Evolutionary conservation across 2,329 filamentous ascomycete species (phyloP).

Genomic region (Reticulascus tulasneorum): DNA sequence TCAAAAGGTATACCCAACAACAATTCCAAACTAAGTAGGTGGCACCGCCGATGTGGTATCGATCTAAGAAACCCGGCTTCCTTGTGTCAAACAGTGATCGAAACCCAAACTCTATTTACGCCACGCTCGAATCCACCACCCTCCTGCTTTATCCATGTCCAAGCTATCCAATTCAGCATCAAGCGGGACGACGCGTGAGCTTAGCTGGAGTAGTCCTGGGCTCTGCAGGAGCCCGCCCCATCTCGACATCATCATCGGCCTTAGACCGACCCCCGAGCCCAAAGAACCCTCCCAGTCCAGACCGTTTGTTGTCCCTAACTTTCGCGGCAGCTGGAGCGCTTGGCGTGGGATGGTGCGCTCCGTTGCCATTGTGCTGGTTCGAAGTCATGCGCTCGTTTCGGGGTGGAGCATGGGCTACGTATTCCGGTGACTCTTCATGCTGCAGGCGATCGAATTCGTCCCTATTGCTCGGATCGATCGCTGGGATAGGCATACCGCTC

Average conservation of each 20-base stretch:
- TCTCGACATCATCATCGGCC: conserved; percentile 9
- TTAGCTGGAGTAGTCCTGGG: conserved; percentile 2
- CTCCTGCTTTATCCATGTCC: too few species aligned
- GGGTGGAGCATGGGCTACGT: conserved; percentile 8
- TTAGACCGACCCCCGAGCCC: conserved; percentile 10
- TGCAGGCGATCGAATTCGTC: conserved; percentile 42
- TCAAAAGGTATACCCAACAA: too few species aligned
- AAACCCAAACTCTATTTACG: too few species aligned
- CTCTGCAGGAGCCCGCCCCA: conserved; percentile 1
- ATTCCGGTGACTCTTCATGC: conserved; percentile 9
- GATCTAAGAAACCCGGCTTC: too few species aligned
- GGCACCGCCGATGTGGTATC: too few species aligned
- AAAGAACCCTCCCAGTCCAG: conserved; percentile 8
- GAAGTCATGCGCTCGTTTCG: conserved; percentile 13
- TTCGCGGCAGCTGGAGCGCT: conserved; percentile 6
- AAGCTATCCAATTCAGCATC: too few species aligned
- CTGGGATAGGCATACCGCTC: conserved; percentile 42
- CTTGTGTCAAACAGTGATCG: too few species aligned
- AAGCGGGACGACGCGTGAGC: neutral
- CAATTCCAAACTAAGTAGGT: too few species aligned
- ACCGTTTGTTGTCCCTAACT: conserved; percentile 2
- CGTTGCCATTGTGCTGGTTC: conserved; percentile 1
- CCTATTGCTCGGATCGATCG: conserved; percentile 49
- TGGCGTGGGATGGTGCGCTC: conserved; percentile 3
- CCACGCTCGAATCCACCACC: too few species aligned